phyloP scores from a whole-genome alignment of 2,329 filamentous ascomycete species.

The Neofusicoccum sp. region DNA sequence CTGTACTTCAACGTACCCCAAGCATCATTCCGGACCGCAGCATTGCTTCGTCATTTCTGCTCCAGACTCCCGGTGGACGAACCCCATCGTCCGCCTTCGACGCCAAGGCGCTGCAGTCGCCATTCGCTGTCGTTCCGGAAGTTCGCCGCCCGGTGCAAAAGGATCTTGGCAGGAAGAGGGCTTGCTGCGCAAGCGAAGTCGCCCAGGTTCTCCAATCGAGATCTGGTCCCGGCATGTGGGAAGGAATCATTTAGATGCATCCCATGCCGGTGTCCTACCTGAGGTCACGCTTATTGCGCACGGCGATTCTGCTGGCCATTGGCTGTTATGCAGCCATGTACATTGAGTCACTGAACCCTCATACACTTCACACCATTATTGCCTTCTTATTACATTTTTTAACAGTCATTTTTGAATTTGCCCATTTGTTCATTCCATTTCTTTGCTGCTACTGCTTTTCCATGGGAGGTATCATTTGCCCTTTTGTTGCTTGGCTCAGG shows the following conservation, averaged over 20 bases:
- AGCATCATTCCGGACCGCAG: slow-evolving; percentile 38
- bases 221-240: slow-evolving; percentile 66
- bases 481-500: slow-evolving; percentile 1
- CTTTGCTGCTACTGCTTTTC: not conserved
- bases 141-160: slow-evolving; percentile 45
- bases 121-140: slow-evolving; percentile 40
- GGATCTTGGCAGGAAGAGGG: slow-evolving; percentile 59
- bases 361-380: slow-evolving; percentile 5
- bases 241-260: slow-evolving; percentile 53
- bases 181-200: slow-evolving; percentile 64
- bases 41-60: slow-evolving; percentile 33
- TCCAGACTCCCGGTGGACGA: slow-evolving; percentile 24
- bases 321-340: not conserved
- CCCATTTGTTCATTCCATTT: slow-evolving; percentile 2
- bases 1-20: slow-evolving; percentile 20
- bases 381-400: slow-evolving; percentile 16
- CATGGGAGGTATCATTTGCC: slow-evolving; percentile 11
- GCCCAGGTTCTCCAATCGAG: slow-evolving; percentile 49
- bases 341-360: slow-evolving; percentile 15
- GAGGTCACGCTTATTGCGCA: not conserved
- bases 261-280: not conserved
- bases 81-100: slow-evolving; percentile 25
- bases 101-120: slow-evolving; percentile 40
- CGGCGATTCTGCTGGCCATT: not conserved
- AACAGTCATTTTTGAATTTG: not conserved